Base-by-base conservation (phyloP, 805 yeast genomes). In the Tanozyma kutaoensis region DNA sequence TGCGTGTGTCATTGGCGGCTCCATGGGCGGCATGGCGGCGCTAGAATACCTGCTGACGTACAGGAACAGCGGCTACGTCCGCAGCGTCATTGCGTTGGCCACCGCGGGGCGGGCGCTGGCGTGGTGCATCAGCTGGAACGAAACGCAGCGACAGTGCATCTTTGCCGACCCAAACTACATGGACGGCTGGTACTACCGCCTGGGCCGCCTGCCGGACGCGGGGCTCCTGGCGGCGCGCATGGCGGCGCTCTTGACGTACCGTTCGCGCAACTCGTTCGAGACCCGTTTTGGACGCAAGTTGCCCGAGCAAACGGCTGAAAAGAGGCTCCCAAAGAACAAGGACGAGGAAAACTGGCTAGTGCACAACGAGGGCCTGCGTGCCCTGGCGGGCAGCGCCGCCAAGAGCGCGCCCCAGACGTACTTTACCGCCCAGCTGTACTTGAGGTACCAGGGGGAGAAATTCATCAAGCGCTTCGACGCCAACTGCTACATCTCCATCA, bases 111-210 rank as follows among this genome's bases (percentile, higher is more conserved):
- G 93, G 44, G 93, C 86, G 24, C 78, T 93, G 2, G 98, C 98
- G 0, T 91, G 98, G 98, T 91, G 97, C 39, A 91, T 91, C 22
- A 81, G 95, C 4, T 91, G 98, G 98, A 88, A 93, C 29, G 98
- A 91, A 47, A 93, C 98, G 2, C 98, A 91, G 54, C 69, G 98
- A 41, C 98, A 91, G 49, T 75, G 94, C 36, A 84, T 91, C 16
- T 91, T 86, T 52, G 77, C 94, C 9, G 98, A 91, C 48, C 97
- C 97, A 8, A 78, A 79, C 45, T 91, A 85, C 49, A 64, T 69
- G 30, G 95, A 86, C 44, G 98, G 98, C 2, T 85, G 81, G 52
- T 59, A 59, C 35, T 88, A 82, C 46, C 55, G 72, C 9, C 57
- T 68, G 18, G 46, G 42, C 4, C 36, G 27, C 9, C 93, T 85